Base-by-base conservation (phyloP, 805 yeast species). In the Candida piceae region DNA sequence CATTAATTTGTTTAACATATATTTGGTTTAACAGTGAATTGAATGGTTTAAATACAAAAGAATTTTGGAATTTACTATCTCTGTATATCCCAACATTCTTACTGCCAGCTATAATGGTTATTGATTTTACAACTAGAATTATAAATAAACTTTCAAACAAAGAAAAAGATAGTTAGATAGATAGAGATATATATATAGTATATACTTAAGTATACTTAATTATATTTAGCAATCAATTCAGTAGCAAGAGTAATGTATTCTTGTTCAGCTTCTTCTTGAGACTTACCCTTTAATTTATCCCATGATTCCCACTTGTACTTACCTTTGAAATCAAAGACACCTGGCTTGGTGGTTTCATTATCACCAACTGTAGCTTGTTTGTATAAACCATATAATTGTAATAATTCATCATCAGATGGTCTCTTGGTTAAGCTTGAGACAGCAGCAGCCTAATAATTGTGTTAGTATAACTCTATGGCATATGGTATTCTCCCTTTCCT, bases 251-350 rank as follows among this genome's bases (percentile, higher is more conserved):
- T 80, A 55, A 84, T 84, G 69, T 84, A 78, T 63, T 87, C 72
- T 52, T 72, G 46, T 72, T 90, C 97, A 42, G 98, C 98, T 24
- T 87, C 97, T 51, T 78, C 95, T 65, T 84, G 84, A 28, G 87
- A 65, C 43, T 75, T 76, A 40, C 98, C 98, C 69, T 84, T 83
- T 57, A 81, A 69, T 53, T 78, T 80, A 55, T 81, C 81, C 97
- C 97, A 93, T 7, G 97, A 76, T 60, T 89, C 90, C 97, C 97
- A 93, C 74, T 93, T 93, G 76, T 85, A 84, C 67, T 94, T 88
- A 51, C 90, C 97, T 70, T 84, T 87, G 69, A 93, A 74, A 67
- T 88, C 95, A 63, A 93, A 86, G 41, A 84, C 66, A 46, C 96
- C 93, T 37, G 98, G 98, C 69, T 86, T 85, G 38, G 73, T 69